Percentiles rank a stretch among this genome's conserved stretches.
Evolutionary conservation across 345 rosid genomes (phyloP).

Genomic region (Salix arbutifolia): DNA sequence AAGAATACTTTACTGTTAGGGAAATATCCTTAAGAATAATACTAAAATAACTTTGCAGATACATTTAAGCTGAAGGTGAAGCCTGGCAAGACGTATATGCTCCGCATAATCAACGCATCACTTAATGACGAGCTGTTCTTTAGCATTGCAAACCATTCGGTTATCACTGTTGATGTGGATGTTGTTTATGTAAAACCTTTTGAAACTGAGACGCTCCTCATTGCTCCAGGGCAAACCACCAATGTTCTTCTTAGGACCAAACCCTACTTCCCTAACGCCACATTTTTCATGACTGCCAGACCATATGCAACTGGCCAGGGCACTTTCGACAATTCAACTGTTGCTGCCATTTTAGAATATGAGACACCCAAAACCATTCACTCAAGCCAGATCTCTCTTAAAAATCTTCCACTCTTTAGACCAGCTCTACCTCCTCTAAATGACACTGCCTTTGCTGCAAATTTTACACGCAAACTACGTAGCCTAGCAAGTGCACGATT

Average conservation of each 20-base stretch:
- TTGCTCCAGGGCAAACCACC: slow-evolving; percentile 23
- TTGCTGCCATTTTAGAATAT: slow-evolving; percentile 21
- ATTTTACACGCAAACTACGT: slow-evolving; percentile 10
- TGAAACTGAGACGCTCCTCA: slow-evolving; percentile 5
- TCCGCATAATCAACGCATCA: slow-evolving; percentile 24
- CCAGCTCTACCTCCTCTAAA: slow-evolving; percentile 18
- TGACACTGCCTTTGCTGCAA: slow-evolving; percentile 18
- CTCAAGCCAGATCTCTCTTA: neutral
- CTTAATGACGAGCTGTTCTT: slow-evolving; percentile 32
- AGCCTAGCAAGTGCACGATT: slow-evolving; percentile 17
- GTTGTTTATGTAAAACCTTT: slow-evolving; percentile 25
- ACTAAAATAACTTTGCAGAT: slow-evolving; percentile 13
- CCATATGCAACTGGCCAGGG: slow-evolving; percentile 23
- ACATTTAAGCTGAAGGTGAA: slow-evolving; percentile 29
- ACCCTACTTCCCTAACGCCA: slow-evolving; percentile 16
- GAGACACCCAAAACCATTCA: neutral
- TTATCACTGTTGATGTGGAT: slow-evolving; percentile 17
- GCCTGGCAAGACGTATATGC: slow-evolving; percentile 18
- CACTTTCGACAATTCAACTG: slow-evolving; percentile 28
- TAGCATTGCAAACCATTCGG: slow-evolving; percentile 22
- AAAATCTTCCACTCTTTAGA: slow-evolving; percentile 2
- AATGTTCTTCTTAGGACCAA: slow-evolving; percentile 25
- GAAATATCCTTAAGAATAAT: too few species aligned
- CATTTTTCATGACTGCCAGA: slow-evolving; percentile 23
- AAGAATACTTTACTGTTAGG: too few species aligned